These are phyloP conservation scores for Phytophthora fragariae DNA, from an alignment of 352 stramenopile genomes.

Conservation along the genomic window DNA sequence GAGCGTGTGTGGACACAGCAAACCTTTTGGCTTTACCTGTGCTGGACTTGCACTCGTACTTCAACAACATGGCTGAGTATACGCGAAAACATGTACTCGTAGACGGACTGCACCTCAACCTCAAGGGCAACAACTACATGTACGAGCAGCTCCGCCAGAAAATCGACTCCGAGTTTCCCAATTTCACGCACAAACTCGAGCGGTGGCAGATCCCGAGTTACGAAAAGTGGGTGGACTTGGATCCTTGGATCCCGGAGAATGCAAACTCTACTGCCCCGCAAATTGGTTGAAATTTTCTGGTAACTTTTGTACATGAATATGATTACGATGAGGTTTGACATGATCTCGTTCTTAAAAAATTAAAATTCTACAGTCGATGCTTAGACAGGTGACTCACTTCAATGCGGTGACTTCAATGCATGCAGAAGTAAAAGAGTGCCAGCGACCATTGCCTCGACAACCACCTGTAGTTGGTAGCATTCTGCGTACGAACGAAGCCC, in stretches of 20 bases:
- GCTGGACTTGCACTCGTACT: slow-evolving; percentile 51
- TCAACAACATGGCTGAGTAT: slow-evolving; percentile 45
- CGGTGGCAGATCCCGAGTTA: not conserved
- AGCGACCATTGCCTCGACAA: too few species aligned
- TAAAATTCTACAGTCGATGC: slow-evolving; percentile 6
- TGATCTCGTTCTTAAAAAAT: not conserved
- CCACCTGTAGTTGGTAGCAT: too few species aligned
- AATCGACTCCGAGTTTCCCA: slow-evolving; percentile 29
- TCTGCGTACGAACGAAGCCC: too few species aligned
- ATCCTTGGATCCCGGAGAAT: slow-evolving; percentile 18
- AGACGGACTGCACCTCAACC: slow-evolving; percentile 64
- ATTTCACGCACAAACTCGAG: slow-evolving; percentile 8
- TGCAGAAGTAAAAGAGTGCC: too few species aligned
- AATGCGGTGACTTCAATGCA: not conserved
- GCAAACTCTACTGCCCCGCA: not conserved
- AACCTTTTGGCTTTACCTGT: slow-evolving; percentile 33
- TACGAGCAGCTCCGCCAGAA: slow-evolving; percentile 14
- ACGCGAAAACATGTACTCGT: slow-evolving; percentile 36
- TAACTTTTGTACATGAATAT: not conserved
- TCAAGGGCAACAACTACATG: slow-evolving; percentile 50
- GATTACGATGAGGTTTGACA: not conserved
- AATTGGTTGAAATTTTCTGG: not conserved
- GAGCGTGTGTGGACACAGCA: slow-evolving; percentile 50
- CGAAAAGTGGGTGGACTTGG: slow-evolving; percentile 13
- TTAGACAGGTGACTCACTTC: not conserved